Percentiles rank a stretch among this genome's conserved stretches.
These are phyloP conservation scores for Capsicum chinense DNA, from an alignment of 257 asterid genomes.

Conservation along the genomic window DNA sequence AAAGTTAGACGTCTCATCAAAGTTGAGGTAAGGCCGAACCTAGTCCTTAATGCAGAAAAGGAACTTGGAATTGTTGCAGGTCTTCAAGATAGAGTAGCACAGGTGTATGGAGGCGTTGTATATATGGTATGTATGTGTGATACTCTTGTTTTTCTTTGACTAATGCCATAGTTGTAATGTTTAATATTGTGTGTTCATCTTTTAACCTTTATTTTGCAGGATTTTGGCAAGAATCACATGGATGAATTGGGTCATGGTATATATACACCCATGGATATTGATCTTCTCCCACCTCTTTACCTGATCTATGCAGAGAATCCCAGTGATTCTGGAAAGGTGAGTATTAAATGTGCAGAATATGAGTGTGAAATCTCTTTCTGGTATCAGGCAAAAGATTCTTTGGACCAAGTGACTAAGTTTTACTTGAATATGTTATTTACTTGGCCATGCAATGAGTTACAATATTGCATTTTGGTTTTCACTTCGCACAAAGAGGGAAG, in stretches of 20 bases:
- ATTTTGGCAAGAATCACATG: conserved; percentile 77
- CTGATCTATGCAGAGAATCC: conserved; percentile 93
- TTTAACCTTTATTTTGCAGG: conserved; percentile 47
- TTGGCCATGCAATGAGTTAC: neutral
- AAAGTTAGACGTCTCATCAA: conserved; percentile 76
- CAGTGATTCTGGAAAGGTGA: conserved; percentile 95
- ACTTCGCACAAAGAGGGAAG: neutral
- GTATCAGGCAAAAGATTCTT: neutral
- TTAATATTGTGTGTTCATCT: neutral
- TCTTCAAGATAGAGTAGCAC: conserved; percentile 97
- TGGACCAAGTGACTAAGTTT: neutral
- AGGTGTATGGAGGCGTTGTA: conserved; percentile 95
- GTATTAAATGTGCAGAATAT: conserved; percentile 16
- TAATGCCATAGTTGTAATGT: conserved; percentile 1
- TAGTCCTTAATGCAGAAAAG: conserved; percentile 87
- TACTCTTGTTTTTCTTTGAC: neutral
- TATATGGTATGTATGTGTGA: conserved; percentile 65
- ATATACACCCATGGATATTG: conserved; percentile 68
- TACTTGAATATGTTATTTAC: neutral
- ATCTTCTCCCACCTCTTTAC: conserved; percentile 82
- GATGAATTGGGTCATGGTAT: conserved; percentile 83
- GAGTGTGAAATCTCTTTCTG: neutral
- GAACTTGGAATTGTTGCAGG: conserved; percentile 99
- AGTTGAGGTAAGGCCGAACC: conserved; percentile 86
- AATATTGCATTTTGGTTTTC: neutral